A percentile compares a stretch with the other conserved stretches of the same genome.
Conservation (phyloP, 2,329 filamentous ascomycete species). For the Coniosporium tulheliwenetii region DNA sequence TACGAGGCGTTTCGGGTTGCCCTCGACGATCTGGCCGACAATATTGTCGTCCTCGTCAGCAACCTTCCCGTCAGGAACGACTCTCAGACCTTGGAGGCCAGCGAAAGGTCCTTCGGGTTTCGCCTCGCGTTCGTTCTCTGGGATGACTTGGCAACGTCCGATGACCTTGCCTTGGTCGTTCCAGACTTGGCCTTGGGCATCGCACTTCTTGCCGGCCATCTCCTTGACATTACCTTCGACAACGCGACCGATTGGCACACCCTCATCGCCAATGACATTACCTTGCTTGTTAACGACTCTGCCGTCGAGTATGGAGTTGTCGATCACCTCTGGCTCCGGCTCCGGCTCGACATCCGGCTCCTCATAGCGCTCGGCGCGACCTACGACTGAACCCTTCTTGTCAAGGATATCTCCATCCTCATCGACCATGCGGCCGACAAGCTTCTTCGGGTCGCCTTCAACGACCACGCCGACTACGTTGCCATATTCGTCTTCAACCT, state of each 20-base stretch:
- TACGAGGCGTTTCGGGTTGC: constrained; percentile 42
- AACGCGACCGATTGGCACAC: constrained; percentile 42
- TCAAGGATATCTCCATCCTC: constrained; percentile 37
- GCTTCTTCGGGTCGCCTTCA: constrained; percentile 35
- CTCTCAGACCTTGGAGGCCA: constrained; percentile 31
- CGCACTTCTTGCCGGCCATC: constrained; percentile 52
- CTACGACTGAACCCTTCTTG: constrained; percentile 36
- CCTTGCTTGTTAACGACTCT: constrained; percentile 34
- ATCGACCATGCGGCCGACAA: constrained; percentile 32
- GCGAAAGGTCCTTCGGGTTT: constrained; percentile 35
- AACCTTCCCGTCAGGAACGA: constrained; percentile 31
- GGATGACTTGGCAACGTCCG: constrained; percentile 51
- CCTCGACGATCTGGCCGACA: constrained; percentile 39
- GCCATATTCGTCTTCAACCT: constrained; percentile 33
- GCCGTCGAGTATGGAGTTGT: constrained; percentile 30
- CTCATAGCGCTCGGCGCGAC: constrained; percentile 39
- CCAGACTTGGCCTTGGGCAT: constrained; percentile 56
- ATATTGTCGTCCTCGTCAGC: constrained; percentile 35
- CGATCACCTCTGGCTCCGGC: constrained; percentile 23
- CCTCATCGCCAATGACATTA: constrained; percentile 33
- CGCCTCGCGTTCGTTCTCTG: constrained; percentile 44
- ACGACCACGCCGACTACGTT: constrained; percentile 32
- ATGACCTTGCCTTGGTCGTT: constrained; percentile 59
- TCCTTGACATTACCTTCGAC: constrained; percentile 50
- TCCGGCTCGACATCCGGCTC: constrained; percentile 48